Conservation (phyloP, 345 rosid species). For the Acer yangbiense region DNA sequence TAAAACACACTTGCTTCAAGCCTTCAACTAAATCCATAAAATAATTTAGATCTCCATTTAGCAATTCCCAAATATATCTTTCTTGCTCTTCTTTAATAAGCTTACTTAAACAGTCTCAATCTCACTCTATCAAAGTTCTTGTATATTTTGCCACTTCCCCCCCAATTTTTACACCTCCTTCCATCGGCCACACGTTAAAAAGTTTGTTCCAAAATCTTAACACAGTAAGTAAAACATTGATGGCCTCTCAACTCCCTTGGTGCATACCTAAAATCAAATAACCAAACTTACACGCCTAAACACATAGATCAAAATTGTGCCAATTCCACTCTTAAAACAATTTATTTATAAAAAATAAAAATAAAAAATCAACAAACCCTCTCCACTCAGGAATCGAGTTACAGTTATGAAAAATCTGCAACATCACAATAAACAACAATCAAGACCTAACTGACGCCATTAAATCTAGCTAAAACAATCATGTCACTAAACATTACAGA, state of each 20-base stretch:
- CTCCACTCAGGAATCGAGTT: not conserved
- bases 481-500: not conserved
- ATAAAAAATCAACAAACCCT: not conserved
- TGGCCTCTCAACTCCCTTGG: not conserved
- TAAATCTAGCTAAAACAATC: conserved; percentile 9
- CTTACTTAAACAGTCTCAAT: not conserved
- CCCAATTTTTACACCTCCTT: not conserved
- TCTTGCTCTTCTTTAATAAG: not conserved
- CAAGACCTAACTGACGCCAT: conserved; percentile 8
- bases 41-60: not conserved
- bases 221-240: not conserved
- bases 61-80: not conserved
- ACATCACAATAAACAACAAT: not conserved
- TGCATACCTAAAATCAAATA: not conserved
- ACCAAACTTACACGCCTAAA: not conserved
- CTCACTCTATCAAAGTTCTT: not conserved
- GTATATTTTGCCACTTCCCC: not conserved
- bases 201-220: not conserved
- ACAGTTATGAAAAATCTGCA: not conserved
- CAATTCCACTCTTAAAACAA: not conserved
- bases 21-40: not conserved
- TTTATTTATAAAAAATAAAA: not conserved
- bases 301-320: not conserved
- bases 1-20: not conserved
- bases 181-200: not conserved